Conservation (phyloP, 2,329 filamentous ascomycete genomes). For the Chaetothyriales sp. region DNA sequence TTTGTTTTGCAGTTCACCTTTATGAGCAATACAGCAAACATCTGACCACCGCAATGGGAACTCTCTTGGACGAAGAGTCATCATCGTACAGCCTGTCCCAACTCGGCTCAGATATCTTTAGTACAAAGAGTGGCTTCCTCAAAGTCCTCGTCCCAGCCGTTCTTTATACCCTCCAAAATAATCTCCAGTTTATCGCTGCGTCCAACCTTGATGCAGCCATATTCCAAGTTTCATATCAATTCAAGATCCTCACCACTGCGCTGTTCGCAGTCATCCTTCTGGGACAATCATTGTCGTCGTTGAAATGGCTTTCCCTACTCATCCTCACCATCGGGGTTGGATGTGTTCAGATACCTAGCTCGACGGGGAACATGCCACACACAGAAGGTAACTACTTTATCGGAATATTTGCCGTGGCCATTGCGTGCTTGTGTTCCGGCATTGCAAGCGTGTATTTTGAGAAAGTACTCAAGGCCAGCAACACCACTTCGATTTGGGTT, state of each 20-base stretch:
- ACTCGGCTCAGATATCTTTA: conserved; percentile 69
- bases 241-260: conserved; percentile 86
- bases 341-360: conserved; percentile 65
- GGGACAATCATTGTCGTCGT: conserved; percentile 52
- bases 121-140: conserved; percentile 63
- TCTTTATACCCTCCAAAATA: conserved; percentile 82
- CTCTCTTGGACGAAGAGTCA: conserved; percentile 9
- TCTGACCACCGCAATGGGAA: conserved; percentile 2
- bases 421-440: conserved; percentile 67
- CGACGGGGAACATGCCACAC: conserved; percentile 40
- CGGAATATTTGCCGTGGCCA: conserved; percentile 51
- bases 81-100: conserved; percentile 55
- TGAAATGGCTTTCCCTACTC: conserved; percentile 70
- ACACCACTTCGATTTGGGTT: conserved; percentile 69
- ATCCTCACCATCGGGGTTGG: conserved; percentile 69
- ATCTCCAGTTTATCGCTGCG: conserved; percentile 78
- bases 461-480: conserved; percentile 74
- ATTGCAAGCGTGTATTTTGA: conserved; percentile 58
- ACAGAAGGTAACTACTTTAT: conserved; percentile 40
- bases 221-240: conserved; percentile 84
- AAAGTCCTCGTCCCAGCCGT: conserved; percentile 78
- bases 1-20: conserved; percentile 71
- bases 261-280: conserved; percentile 73
- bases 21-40: conserved; percentile 43
- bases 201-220: conserved; percentile 83